phyloP scores from a whole-genome alignment of 106 monocot genomes.

The Allium fistulosum region DNA sequence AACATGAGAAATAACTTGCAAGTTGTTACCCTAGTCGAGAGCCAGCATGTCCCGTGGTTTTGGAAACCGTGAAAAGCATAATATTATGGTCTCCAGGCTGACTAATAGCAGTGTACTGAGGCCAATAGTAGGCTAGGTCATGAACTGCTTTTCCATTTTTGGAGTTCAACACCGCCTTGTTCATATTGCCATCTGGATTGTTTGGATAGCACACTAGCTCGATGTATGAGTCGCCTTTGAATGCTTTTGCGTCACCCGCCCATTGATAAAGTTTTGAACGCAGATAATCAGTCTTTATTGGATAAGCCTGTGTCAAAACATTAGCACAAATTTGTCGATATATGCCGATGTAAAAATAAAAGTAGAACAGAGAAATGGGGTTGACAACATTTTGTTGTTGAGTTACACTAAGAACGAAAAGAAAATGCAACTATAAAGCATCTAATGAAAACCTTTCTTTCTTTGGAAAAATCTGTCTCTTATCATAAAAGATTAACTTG shows the following conservation, averaged over 20 bases:
- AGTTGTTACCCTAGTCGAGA: slow-evolving; percentile 48
- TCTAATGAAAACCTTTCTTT: too few species aligned
- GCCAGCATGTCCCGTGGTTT: slow-evolving; percentile 18
- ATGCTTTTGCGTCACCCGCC: neutral
- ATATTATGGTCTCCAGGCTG: slow-evolving; percentile 58
- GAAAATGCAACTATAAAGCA: too few species aligned
- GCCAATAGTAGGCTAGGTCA: slow-evolving; percentile 86
- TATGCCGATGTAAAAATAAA: neutral
- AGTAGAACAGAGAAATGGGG: neutral
- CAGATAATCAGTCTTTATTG: neutral
- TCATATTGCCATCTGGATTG: slow-evolving; percentile 53
- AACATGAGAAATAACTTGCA: neutral
- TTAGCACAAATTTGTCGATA: neutral
- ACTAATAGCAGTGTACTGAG: slow-evolving; percentile 57
- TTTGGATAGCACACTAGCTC: slow-evolving; percentile 83
- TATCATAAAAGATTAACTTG: too few species aligned
- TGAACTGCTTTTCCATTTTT: slow-evolving; percentile 31
- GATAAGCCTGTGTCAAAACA: neutral
- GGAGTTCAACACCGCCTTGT: slow-evolving; percentile 25
- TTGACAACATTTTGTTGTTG: neutral
- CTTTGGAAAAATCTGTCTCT: too few species aligned
- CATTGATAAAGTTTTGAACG: neutral
- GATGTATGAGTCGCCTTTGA: slow-evolving; percentile 17
- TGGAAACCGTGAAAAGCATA: slow-evolving; percentile 62
- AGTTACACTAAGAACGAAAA: too few species aligned